Conservation (phyloP, 2,329 filamentous ascomycete species). For the Exophiala xenobiotica region DNA sequence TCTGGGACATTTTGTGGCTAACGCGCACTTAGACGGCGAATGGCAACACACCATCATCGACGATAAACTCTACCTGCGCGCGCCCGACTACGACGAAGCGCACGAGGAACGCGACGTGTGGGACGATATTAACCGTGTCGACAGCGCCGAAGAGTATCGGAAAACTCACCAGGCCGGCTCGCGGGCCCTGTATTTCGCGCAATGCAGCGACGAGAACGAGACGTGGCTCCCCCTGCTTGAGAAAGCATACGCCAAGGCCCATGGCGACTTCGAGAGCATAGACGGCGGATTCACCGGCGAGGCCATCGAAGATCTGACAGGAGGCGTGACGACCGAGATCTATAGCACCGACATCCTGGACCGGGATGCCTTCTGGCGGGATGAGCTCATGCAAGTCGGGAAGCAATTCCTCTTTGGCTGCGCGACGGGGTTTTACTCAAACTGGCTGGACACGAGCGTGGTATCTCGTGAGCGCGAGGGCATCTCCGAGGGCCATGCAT, state of each 20-base stretch:
- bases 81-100: slow-evolving; percentile 77
- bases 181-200: slow-evolving; percentile 74
- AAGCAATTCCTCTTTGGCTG: slow-evolving; percentile 64
- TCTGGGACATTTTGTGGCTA: neutral
- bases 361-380: slow-evolving; percentile 77
- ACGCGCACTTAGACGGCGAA: slow-evolving; percentile 63
- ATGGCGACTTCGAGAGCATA: slow-evolving; percentile 75
- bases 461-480: slow-evolving; percentile 31
- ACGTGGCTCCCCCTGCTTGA: slow-evolving; percentile 80
- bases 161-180: slow-evolving; percentile 73
- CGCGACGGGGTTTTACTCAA: slow-evolving; percentile 42
- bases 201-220: slow-evolving; percentile 72
- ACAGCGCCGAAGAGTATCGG: slow-evolving; percentile 69
- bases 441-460: slow-evolving; percentile 23
- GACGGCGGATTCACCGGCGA: slow-evolving; percentile 71
- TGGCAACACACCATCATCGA: slow-evolving; percentile 92
- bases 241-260: slow-evolving; percentile 81
- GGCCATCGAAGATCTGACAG: slow-evolving; percentile 59
- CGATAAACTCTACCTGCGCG: slow-evolving; percentile 82
- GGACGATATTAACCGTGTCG: slow-evolving; percentile 68
- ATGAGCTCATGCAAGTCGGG: slow-evolving; percentile 78
- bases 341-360: slow-evolving; percentile 53
- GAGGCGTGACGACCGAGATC: slow-evolving; percentile 50
- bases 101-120: slow-evolving; percentile 71
- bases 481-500: slow-evolving; percentile 53